Base-by-base conservation (phyloP, 75 land plant species). In the Ceratopteris richardii region DNA sequence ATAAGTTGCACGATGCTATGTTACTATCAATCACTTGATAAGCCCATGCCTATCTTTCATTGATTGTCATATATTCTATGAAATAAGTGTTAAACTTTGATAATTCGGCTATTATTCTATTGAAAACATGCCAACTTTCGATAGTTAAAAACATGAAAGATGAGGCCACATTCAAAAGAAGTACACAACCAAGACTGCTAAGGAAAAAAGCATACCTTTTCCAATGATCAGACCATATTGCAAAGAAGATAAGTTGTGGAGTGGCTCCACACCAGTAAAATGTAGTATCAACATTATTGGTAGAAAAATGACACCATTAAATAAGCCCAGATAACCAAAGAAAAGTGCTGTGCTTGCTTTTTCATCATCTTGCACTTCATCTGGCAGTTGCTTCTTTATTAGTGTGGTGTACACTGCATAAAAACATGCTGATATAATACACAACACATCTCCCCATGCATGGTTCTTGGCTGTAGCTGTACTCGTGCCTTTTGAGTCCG, bases 391-490 rank as follows among this genome's bases (percentile, higher is more conserved):
- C 39, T 81, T 75, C 31, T 90, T 80, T 50, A 94, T 81, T 50
- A 94, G 77, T 16, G 87, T 86, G 20, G 87, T 83, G 65, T 94
- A 94, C 0, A 79, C 56, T 56, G 98, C 90, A 77, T 88, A 93
- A 14, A 83, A 58, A 11, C 55, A 57, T 17, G 96, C 77, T 20
- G 98, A 94, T 18, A 89, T 41, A 54, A 94, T 66, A 61, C 96
- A 70, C 33, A 89, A 65, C 16, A 79, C 54, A 56, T 89, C 96
- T 1, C 98, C 98, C 51, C 83, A 77, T 51, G 76, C 70, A 22
- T 87, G 91, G 64, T 76, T 77, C 39, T 78, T 54, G 59, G 84
- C 84, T 65, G 71, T 55, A 55, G 60, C 74, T 33, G 37, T 9
- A 23, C 54, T 51, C 17, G 52, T 72, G 1, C 53, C 44, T 48